Evolutionary conservation across 352 stramenopile species (phyloP).

Genomic region (Phytophthora boehmeriae): DNA sequence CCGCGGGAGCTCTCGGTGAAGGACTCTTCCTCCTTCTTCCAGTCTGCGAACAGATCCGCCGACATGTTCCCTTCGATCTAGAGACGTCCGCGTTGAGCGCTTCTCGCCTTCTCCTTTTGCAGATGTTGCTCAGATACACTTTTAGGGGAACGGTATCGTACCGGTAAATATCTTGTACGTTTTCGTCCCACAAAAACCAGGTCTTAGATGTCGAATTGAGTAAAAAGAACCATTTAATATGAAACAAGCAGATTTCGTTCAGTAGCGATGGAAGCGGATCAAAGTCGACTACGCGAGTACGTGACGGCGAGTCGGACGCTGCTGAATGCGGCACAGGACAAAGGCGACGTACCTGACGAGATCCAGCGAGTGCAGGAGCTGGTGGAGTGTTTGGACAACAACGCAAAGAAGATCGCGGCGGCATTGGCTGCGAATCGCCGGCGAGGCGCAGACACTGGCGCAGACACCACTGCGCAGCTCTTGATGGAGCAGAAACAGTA

Average conservation of each 20-base stretch:
- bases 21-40: slow-evolving; percentile 81
- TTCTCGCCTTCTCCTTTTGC: slow-evolving; percentile 5
- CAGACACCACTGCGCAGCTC: slow-evolving; percentile 50
- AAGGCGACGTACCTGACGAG: slow-evolving; percentile 43
- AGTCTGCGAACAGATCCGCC: slow-evolving; percentile 89
- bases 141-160: slow-evolving; percentile 1
- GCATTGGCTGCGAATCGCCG: slow-evolving; percentile 50
- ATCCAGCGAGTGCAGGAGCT: slow-evolving; percentile 64
- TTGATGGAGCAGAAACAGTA: slow-evolving; percentile 67
- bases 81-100: too few relatives aligned
- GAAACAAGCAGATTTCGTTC: too few relatives aligned
- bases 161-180: neutral
- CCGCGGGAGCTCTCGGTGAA: slow-evolving; percentile 31
- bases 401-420: slow-evolving; percentile 70
- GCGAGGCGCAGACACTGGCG: slow-evolving; percentile 22
- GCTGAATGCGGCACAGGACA: slow-evolving; percentile 28
- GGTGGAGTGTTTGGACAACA: slow-evolving; percentile 70
- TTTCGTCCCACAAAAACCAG: slow-evolving; percentile 3
- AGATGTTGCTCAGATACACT: slow-evolving; percentile 10
- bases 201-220: neutral
- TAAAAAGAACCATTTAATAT: slow-evolving; percentile 1
- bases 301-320: slow-evolving; percentile 40
- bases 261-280: too few relatives aligned
- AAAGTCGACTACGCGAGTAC: slow-evolving; percentile 16
- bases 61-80: slow-evolving; percentile 63